These are phyloP conservation scores for Ceratocystiopsis sp. DNA, from an alignment of 2,329 filamentous ascomycete species.

Conservation along the genomic window DNA sequence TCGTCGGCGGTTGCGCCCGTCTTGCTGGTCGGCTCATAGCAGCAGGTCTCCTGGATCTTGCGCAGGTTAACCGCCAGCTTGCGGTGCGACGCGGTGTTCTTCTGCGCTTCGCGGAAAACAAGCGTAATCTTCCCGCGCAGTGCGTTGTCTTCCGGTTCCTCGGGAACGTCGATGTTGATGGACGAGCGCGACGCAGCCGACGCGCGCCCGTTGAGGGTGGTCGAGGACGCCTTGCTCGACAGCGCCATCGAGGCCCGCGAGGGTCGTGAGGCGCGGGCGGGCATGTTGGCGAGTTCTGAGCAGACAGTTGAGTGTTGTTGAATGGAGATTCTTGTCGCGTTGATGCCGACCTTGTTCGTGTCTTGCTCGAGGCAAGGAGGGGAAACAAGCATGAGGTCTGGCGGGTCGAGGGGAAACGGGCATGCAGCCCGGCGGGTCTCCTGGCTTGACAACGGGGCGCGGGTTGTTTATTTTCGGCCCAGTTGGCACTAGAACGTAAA, in stretches of 20 bases:
- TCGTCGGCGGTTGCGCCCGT: slow-evolving; percentile 31
- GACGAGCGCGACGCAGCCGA: slow-evolving; percentile 32
- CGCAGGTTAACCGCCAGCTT: slow-evolving; percentile 77
- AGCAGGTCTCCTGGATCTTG: slow-evolving; percentile 79
- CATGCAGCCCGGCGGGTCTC: too few species aligned
- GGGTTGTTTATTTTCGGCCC: too few species aligned
- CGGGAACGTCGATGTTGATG: slow-evolving; percentile 35
- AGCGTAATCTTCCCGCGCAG: slow-evolving; percentile 58
- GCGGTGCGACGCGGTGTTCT: slow-evolving; percentile 74
- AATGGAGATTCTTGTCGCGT: neutral
- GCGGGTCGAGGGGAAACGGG: too few species aligned
- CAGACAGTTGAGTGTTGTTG: neutral
- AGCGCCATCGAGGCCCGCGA: slow-evolving; percentile 23
- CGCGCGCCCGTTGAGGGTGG: slow-evolving; percentile 21
- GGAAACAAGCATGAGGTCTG: too few species aligned
- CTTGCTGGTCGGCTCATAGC: slow-evolving; percentile 38
- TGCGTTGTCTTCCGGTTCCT: slow-evolving; percentile 52
- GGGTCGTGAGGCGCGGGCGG: slow-evolving; percentile 30
- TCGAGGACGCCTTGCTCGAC: slow-evolving; percentile 22
- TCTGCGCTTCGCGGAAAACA: slow-evolving; percentile 69
- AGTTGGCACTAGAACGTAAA: too few species aligned
- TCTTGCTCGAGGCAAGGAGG: too few species aligned
- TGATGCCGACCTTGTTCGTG: too few species aligned
- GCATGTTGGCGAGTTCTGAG: slow-evolving; percentile 22
- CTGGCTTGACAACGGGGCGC: too few species aligned